These are phyloP conservation scores for Cladosporium sp. DNA, from an alignment of 2,329 filamentous ascomycete species.

Conservation along the genomic window DNA sequence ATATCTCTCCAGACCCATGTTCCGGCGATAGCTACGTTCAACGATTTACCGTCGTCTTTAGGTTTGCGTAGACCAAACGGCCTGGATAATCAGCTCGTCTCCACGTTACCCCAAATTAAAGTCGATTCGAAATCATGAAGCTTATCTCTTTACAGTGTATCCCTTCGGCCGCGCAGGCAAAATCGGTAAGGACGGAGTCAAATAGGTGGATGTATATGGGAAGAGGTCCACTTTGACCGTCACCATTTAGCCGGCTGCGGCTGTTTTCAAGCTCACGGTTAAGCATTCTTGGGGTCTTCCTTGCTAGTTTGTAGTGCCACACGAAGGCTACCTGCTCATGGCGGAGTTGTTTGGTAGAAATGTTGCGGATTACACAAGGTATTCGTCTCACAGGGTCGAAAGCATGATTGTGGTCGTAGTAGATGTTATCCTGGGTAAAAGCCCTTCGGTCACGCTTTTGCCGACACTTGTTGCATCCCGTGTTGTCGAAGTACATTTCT, in stretches of 20 bases:
- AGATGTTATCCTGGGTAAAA: too few relatives aligned
- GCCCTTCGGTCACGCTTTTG: too few relatives aligned
- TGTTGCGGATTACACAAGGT: too few relatives aligned
- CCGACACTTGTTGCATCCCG: too few relatives aligned
- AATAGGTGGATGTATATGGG: neutral
- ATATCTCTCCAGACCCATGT: constrained; percentile 5
- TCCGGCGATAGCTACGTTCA: neutral
- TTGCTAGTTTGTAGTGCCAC: too few relatives aligned
- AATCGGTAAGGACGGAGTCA: constrained; percentile 5
- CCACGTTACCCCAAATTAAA: constrained; percentile 5
- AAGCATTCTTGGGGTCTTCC: neutral
- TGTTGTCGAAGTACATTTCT: too few relatives aligned
- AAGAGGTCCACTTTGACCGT: neutral
- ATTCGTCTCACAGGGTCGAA: too few relatives aligned
- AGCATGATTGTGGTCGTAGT: too few relatives aligned
- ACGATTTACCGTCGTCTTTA: neutral
- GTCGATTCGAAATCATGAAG: constrained; percentile 4
- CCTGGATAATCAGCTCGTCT: constrained; percentile 2
- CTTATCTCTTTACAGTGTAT: constrained; percentile 9
- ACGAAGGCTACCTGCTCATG: too few relatives aligned
- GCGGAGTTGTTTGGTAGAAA: too few relatives aligned
- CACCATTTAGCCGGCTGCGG: constrained; percentile 12
- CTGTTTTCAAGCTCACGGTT: constrained; percentile 11
- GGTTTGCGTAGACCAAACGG: neutral
- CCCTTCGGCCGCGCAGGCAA: constrained; percentile 15